Conservation (phyloP, 192 early-diverging fungal species). For the Gamsiella multidivaricata region DNA sequence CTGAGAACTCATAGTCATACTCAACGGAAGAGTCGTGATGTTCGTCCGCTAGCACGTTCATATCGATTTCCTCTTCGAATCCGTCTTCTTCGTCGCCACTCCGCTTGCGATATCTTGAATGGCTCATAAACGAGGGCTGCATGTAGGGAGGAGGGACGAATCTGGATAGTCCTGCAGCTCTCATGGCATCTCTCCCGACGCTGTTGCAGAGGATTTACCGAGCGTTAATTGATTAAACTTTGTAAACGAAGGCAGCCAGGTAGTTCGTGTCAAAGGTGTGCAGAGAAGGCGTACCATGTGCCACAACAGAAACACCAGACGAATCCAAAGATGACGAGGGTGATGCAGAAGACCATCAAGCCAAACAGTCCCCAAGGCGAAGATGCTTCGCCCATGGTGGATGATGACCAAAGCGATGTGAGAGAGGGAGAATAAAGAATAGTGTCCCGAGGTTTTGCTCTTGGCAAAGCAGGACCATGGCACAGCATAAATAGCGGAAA, state of each 20-base stretch:
- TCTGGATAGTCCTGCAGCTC: constrained; percentile 43
- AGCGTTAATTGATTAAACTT: background rate
- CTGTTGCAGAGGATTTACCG: background rate
- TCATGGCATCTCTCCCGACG: constrained; percentile 44
- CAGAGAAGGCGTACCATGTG: constrained; percentile 23
- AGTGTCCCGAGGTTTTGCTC: too few species aligned
- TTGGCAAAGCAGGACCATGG: too few species aligned
- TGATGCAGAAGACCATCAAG: constrained; percentile 37
- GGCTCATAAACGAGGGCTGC: constrained; percentile 49
- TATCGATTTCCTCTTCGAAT: constrained; percentile 46
- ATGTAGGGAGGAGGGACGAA: constrained; percentile 49
- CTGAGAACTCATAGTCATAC: constrained; percentile 51
- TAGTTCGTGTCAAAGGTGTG: background rate
- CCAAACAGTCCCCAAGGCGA: constrained; percentile 44
- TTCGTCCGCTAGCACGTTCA: constrained; percentile 47
- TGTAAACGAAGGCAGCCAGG: background rate
- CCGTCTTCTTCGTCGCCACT: constrained; percentile 33
- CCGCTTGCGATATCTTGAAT: constrained; percentile 32
- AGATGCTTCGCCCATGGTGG: constrained; percentile 16
- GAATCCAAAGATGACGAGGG: constrained; percentile 30
- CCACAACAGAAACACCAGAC: constrained; percentile 54
- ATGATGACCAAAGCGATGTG: background rate
- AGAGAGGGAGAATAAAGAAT: background rate
- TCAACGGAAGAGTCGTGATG: constrained; percentile 51
- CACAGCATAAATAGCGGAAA: background rate